Percentiles rank a stretch among this genome's conserved stretches.
Conservation (phyloP, 306 rosid species). For the Abrus pulchellus region DNA sequence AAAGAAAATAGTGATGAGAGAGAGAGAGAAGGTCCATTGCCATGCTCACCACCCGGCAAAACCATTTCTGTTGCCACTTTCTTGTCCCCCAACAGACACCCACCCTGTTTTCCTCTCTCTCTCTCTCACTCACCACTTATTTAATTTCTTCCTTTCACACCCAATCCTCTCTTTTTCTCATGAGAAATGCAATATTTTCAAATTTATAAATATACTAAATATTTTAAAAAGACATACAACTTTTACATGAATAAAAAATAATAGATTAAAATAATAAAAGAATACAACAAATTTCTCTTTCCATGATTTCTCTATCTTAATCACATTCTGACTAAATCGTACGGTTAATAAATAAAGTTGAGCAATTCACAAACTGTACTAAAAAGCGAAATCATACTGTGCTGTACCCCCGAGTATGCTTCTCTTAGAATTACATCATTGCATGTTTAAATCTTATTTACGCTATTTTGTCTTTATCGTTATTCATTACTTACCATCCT, state of each 20-base stretch:
- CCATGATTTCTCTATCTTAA: background rate
- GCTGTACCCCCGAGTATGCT: background rate
- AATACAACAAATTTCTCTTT: too few species aligned
- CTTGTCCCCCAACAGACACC: conserved; percentile 68
- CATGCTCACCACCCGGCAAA: conserved; percentile 69
- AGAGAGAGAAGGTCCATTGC: conserved; percentile 43
- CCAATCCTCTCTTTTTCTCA: conserved; percentile 11
- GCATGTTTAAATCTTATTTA: too few species aligned
- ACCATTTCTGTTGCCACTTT: conserved; percentile 61
- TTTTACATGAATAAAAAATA: too few species aligned
- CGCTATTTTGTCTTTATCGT: too few species aligned
- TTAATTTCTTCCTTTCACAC: conserved; percentile 2
- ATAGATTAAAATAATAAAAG: too few species aligned
- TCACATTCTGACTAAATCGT: conserved; percentile 5
- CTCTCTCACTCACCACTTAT: conserved; percentile 21
- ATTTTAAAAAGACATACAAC: too few species aligned
- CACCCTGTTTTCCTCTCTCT: conserved; percentile 51
- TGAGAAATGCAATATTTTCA: too few species aligned
- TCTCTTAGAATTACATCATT: too few species aligned
- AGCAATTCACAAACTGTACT: background rate
- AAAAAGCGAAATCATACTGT: background rate
- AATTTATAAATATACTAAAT: too few species aligned
- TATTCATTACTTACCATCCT: too few species aligned
- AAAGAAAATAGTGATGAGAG: conserved; percentile 13
- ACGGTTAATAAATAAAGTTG: background rate